Conservation (phyloP, 1,284 basidiomycete species). For the Apiotrichum akiyoshidainum region DNA sequence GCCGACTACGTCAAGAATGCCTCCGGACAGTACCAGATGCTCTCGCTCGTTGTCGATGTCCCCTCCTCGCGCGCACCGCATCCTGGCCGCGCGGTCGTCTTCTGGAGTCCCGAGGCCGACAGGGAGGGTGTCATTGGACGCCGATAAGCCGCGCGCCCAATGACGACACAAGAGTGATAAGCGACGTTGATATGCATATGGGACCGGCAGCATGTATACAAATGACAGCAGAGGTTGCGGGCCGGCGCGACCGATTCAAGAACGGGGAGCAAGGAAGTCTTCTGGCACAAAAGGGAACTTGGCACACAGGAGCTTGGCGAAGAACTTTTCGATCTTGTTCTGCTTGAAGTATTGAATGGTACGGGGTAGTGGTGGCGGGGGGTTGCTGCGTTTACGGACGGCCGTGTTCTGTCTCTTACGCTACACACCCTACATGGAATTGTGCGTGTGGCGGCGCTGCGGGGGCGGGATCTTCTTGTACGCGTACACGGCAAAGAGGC, state of each 20-base stretch:
- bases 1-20: constrained; percentile 52
- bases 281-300: too few relatives aligned
- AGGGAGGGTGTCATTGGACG: constrained; percentile 40
- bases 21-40: constrained; percentile 39
- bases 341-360: too few relatives aligned
- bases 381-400: too few relatives aligned
- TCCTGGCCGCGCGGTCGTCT: constrained; percentile 44
- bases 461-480: constrained; percentile 21
- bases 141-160: constrained; percentile 3
- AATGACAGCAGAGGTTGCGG: background rate
- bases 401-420: background rate
- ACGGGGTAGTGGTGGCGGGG: too few relatives aligned
- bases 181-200: background rate
- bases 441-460: background rate
- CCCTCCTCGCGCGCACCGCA: constrained; percentile 38
- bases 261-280: too few relatives aligned
- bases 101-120: constrained; percentile 44
- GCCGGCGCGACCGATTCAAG: too few relatives aligned
- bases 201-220: background rate
- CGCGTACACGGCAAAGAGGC: constrained; percentile 43
- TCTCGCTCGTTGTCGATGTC: constrained; percentile 47
- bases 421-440: background rate
- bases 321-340: too few relatives aligned
- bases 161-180: constrained; percentile 2
- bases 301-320: too few relatives aligned